A percentile compares a stretch with the other conserved stretches of the same genome.
These are phyloP conservation scores for Pyrus pyrifolia DNA, from an alignment of 306 rosid species.

Conservation along the genomic window DNA sequence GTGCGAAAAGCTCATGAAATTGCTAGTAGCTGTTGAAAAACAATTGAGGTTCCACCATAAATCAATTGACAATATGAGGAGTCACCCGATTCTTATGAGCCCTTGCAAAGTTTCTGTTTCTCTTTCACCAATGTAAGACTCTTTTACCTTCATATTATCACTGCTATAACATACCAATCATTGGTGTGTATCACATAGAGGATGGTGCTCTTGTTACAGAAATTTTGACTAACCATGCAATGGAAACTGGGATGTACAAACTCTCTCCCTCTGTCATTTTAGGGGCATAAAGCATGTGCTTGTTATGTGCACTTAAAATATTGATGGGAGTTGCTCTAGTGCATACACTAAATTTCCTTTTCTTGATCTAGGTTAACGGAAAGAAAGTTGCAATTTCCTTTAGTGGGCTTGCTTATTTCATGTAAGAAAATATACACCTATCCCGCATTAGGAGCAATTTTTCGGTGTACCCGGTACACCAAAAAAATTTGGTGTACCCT, in stretches of 20 bases:
- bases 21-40: conserved; percentile 36
- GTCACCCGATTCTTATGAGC: too few species aligned
- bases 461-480: too few species aligned
- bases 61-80: too few species aligned
- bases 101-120: too few species aligned
- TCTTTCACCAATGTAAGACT: too few species aligned
- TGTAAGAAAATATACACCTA: conserved; percentile 32
- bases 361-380: conserved; percentile 55
- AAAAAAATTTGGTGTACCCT: too few species aligned
- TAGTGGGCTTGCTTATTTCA: conserved; percentile 85
- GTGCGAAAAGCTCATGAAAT: conserved; percentile 75
- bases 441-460: background rate
- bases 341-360: conserved; percentile 13
- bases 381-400: conserved; percentile 78
- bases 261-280: background rate
- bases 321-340: conserved; percentile 15
- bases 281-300: background rate
- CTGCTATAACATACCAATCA: conserved; percentile 46
- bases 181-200: conserved; percentile 98
- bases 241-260: background rate
- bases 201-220: conserved; percentile 91
- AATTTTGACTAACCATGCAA: background rate
- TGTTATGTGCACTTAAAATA: background rate
- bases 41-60: too few species aligned
- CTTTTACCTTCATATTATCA: too few species aligned